These are phyloP conservation scores for Skeletonema marinoi DNA, from an alignment of 108 stramenopile genomes.

Conservation along the genomic window DNA sequence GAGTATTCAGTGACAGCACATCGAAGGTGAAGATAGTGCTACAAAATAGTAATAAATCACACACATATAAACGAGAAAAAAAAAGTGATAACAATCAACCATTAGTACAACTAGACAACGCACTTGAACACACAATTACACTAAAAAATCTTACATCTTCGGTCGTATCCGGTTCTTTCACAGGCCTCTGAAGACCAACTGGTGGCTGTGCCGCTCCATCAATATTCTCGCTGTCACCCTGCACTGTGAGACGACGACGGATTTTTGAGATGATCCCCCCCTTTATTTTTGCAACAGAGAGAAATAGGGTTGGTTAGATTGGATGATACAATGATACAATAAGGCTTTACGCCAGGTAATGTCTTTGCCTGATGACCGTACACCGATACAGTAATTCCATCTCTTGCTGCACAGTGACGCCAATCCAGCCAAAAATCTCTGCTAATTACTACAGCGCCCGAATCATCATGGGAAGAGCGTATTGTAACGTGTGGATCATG, in stretches of 20 bases:
- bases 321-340: neutral
- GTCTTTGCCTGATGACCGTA: neutral
- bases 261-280: constrained; percentile 65
- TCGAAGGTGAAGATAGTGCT: constrained; percentile 53
- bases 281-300: constrained; percentile 12
- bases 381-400: neutral
- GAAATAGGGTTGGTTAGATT: neutral
- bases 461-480: neutral
- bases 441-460: neutral
- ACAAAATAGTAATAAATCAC: neutral
- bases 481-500: neutral
- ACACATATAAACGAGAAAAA: neutral
- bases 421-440: neutral
- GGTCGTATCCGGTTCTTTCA: constrained; percentile 5
- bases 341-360: neutral
- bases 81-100: neutral
- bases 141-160: constrained; percentile 27
- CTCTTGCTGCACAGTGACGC: neutral
- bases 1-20: constrained; percentile 94
- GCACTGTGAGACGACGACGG: constrained; percentile 89
- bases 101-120: neutral
- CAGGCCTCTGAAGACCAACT: neutral
- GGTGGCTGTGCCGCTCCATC: constrained; percentile 52
- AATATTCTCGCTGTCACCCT: constrained; percentile 76
- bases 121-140: neutral